Percentiles rank a stretch among this genome's conserved stretches.
phyloP scores from a whole-genome alignment of 768 basidiomycete species.

The Lentinula boryana region DNA sequence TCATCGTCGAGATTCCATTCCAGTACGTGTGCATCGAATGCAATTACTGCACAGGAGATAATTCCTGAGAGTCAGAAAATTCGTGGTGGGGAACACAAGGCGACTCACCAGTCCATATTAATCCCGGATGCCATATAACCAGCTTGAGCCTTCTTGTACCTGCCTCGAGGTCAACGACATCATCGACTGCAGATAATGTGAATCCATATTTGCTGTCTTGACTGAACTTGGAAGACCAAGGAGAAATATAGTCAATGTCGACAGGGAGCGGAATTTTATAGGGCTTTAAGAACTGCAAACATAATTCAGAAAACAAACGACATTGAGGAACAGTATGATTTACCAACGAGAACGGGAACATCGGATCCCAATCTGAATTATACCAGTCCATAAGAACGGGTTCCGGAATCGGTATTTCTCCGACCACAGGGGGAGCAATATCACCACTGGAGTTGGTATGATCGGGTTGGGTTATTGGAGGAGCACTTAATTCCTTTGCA shows the following conservation, averaged over 20 bases:
- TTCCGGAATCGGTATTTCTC: conserved; percentile 18
- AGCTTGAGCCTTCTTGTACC: conserved; percentile 68
- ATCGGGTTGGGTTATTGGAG: background rate
- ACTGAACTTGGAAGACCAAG: conserved; percentile 27
- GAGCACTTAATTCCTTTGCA: conserved; percentile 48
- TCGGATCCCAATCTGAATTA: conserved; percentile 83
- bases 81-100: background rate
- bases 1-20: conserved; percentile 77
- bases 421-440: conserved; percentile 18
- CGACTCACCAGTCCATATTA: conserved; percentile 77
- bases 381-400: conserved; percentile 64
- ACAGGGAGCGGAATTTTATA: conserved; percentile 70
- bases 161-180: conserved; percentile 44
- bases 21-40: conserved; percentile 88
- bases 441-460: conserved; percentile 6
- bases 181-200: conserved; percentile 51
- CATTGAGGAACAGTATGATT: conserved; percentile 14
- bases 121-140: conserved; percentile 66
- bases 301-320: background rate
- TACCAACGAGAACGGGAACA: conserved; percentile 79
- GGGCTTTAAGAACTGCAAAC: conserved; percentile 69
- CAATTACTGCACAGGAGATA: conserved; percentile 48
- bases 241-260: conserved; percentile 42
- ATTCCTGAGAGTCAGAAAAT: background rate
- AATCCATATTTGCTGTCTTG: conserved; percentile 30